A percentile compares a stretch with the other conserved stretches of the same genome.
These are phyloP conservation scores for Hypoxylon sp. DNA, from an alignment of 2,329 filamentous ascomycete species.

Conservation along the genomic window DNA sequence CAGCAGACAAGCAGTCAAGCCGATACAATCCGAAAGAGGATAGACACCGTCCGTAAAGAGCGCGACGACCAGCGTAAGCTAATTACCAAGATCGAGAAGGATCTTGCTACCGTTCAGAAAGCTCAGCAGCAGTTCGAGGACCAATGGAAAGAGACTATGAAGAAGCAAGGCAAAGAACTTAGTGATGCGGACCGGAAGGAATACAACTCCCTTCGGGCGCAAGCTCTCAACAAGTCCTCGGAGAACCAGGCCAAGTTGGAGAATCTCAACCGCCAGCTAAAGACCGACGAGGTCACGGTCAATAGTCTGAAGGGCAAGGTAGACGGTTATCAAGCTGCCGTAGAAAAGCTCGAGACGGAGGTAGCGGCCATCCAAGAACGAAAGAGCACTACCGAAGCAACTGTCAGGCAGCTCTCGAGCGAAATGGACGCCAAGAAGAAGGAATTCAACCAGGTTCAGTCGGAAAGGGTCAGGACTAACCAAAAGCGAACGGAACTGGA, in stretches of 20 bases:
- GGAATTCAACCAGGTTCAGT: constrained; percentile 85
- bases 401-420: constrained; percentile 74
- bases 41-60: constrained; percentile 79
- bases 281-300: constrained; percentile 90
- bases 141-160: constrained; percentile 85
- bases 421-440: constrained; percentile 93
- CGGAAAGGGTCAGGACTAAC: constrained; percentile 82
- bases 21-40: constrained; percentile 73
- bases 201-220: constrained; percentile 84
- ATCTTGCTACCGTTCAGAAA: constrained; percentile 87
- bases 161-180: constrained; percentile 86
- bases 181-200: constrained; percentile 89
- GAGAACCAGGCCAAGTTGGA: constrained; percentile 85
- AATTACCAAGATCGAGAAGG: constrained; percentile 80
- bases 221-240: constrained; percentile 86
- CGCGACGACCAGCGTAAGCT: constrained; percentile 76
- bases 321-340: constrained; percentile 78
- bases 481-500: constrained; percentile 89
- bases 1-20: constrained; percentile 79
- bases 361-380: constrained; percentile 76
- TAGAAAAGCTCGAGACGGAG: constrained; percentile 80
- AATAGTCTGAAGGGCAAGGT: constrained; percentile 91
- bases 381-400: constrained; percentile 70
- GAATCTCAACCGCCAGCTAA: constrained; percentile 87
- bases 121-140: constrained; percentile 89